These are phyloP conservation scores for Pseudozyma tsukubaensis DNA, from an alignment of 1,284 basidiomycete species.

Conservation along the genomic window DNA sequence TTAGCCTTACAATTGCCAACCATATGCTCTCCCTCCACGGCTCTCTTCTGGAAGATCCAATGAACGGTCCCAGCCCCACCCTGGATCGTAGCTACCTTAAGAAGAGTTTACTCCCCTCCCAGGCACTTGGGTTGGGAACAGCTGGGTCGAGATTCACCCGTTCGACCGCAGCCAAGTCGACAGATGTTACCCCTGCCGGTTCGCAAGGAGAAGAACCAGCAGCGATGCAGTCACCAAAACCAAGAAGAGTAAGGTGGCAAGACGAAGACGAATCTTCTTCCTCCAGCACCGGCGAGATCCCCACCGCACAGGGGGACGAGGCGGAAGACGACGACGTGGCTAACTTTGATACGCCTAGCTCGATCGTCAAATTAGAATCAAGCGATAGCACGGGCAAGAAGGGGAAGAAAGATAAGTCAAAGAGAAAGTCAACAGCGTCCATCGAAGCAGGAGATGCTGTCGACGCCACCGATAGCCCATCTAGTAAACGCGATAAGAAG, in stretches of 20 bases:
- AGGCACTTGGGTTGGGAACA: constrained; percentile 30
- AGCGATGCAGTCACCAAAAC: constrained; percentile 8
- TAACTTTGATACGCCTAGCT: constrained; percentile 11
- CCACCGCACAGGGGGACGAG: background rate
- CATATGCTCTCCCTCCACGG: constrained; percentile 93
- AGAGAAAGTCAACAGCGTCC: constrained; percentile 23
- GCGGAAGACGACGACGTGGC: constrained; percentile 11
- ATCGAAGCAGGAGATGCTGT: background rate
- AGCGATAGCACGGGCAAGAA: background rate
- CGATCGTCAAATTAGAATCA: constrained; percentile 17
- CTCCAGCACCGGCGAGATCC: background rate
- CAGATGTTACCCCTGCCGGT: background rate
- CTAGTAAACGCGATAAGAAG: constrained; percentile 38
- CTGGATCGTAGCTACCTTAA: constrained; percentile 45
- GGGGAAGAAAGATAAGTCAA: constrained; percentile 9
- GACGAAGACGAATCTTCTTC: constrained; percentile 29
- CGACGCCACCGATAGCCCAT: background rate
- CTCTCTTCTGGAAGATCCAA: constrained; percentile 86
- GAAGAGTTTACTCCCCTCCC: constrained; percentile 39
- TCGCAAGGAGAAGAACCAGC: background rate
- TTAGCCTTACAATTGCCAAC: constrained; percentile 91
- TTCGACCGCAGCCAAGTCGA: background rate
- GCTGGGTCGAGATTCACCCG: background rate
- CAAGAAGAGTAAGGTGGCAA: constrained; percentile 40
- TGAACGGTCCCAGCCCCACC: constrained; percentile 72